Percentiles rank a stretch among this genome's conserved stretches.
Evolutionary conservation across 768 basidiomycete genomes (phyloP).

Genomic region (Panellus pusillus): DNA sequence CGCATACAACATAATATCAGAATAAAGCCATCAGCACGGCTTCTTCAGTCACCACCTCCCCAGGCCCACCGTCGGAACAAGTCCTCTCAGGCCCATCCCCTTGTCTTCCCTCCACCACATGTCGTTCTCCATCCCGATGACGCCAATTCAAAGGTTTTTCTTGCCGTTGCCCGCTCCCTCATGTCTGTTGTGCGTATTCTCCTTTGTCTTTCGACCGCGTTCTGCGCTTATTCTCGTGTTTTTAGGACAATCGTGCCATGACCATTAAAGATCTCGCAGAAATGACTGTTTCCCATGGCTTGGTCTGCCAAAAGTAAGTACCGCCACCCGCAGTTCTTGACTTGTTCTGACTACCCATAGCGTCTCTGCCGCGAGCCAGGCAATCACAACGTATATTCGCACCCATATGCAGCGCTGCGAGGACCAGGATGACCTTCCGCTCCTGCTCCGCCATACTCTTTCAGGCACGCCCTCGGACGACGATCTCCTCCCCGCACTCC

Average conservation of each 20-base stretch:
- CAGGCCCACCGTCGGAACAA: constrained; percentile 26
- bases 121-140: constrained; percentile 76
- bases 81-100: constrained; percentile 24
- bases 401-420: constrained; percentile 73
- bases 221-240: constrained; percentile 15
- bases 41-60: constrained; percentile 45
- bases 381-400: constrained; percentile 82
- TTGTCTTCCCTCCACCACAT: constrained; percentile 59
- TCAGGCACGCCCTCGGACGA: constrained; percentile 75
- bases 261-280: constrained; percentile 85
- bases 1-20: constrained; percentile 52
- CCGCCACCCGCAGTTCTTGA: constrained; percentile 13
- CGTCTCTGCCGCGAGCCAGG: constrained; percentile 76
- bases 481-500: constrained; percentile 67
- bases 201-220: constrained; percentile 23
- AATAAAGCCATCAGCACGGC: constrained; percentile 53
- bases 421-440: constrained; percentile 66
- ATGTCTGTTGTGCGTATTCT: constrained; percentile 71
- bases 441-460: constrained; percentile 69
- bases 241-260: constrained; percentile 78
- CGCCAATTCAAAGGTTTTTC: constrained; percentile 67
- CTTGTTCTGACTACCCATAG: constrained; percentile 37
- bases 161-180: constrained; percentile 71
- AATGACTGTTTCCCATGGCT: constrained; percentile 60
- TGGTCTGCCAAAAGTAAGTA: constrained; percentile 75